Evolutionary conservation across 2,329 filamentous ascomycete species (phyloP), one percentile per base, ranked within the genome.

Genomic region (Aspergillus intermedius): DNA sequence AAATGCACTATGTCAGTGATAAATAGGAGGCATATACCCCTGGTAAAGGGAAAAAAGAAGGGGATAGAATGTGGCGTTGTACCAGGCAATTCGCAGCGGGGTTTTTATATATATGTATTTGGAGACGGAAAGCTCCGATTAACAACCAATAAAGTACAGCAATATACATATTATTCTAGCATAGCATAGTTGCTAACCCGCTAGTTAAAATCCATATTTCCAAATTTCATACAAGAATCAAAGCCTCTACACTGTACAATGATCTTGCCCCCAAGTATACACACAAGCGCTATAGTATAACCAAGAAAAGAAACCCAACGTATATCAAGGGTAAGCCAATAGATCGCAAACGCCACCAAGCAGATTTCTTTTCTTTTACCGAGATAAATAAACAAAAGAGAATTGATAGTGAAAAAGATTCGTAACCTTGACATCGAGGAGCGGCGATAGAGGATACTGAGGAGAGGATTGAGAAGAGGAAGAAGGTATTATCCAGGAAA

Each of bases 361-460:
- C 35, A 39, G 35, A 39, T 15, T 30, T 37, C 12, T 44, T 44
- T 34, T 34, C 10, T 40, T 40, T 40, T 9, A 10, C 17, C 15
- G 7, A 12, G 5, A 12, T 40, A 3, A 3, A 40, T 12, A 21
- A 6, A 40, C n/a, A 19, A 5, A 22, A 12, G 37, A 21, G 19
- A 19, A 40, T 8, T 22, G 34, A 35, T 7, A 35, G 34, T 10
- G 49, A 56, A 53, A 53, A 54, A 55, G 48, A 60, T 55, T 54
- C 52, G 52, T 55, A 49, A 54, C 42, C 43, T 51, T 45, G 47
- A 47, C 52, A 55, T 54, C 42, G 50, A 51, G 32, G 22, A 30
- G n/a, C 13, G 25, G 34, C 21, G 35, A 41, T 41, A 30, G 37
- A 28, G 47, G 47, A 45, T 46, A 39, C 15, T 45, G 44, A 37